Percentiles rank a stretch among this genome's conserved stretches.
These are phyloP conservation scores for Fusarium solani-melongenae DNA, from an alignment of 2,329 filamentous ascomycete species.

Conservation along the genomic window DNA sequence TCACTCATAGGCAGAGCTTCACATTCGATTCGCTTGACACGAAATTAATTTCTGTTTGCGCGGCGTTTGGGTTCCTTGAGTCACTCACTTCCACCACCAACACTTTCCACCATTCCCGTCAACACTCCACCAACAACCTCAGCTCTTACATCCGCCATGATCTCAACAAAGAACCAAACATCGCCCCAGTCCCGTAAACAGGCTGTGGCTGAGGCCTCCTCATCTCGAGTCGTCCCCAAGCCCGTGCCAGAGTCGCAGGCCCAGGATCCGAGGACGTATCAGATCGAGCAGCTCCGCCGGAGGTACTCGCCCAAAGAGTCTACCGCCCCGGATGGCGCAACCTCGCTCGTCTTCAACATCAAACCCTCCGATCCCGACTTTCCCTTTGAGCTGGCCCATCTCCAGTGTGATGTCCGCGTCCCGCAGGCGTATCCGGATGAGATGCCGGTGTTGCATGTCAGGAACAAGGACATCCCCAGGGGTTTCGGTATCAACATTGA, in stretches of 20 bases:
- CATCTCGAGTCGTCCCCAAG: slow-evolving; percentile 68
- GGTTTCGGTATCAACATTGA: slow-evolving; percentile 83
- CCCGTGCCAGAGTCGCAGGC: slow-evolving; percentile 73
- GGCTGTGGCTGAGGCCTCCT: slow-evolving; percentile 57
- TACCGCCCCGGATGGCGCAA: slow-evolving; percentile 58
- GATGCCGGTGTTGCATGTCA: slow-evolving; percentile 70
- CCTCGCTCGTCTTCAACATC: slow-evolving; percentile 72
- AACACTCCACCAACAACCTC: slow-evolving; percentile 7
- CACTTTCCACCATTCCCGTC: background rate
- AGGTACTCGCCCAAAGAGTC: slow-evolving; percentile 68
- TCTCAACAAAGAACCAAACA: slow-evolving; percentile 48
- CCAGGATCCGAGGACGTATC: slow-evolving; percentile 77
- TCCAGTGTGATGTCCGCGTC: slow-evolving; percentile 75
- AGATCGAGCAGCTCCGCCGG: slow-evolving; percentile 77
- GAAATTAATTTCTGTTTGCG: background rate
- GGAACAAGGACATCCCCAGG: slow-evolving; percentile 75
- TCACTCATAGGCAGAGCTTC: background rate
- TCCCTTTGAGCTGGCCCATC: slow-evolving; percentile 77
- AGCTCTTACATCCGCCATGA: slow-evolving; percentile 47
- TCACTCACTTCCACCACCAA: background rate
- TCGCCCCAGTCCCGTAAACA: slow-evolving; percentile 53
- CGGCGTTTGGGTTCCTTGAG: slow-evolving; percentile 23
- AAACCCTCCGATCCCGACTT: slow-evolving; percentile 85
- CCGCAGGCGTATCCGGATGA: slow-evolving; percentile 71
- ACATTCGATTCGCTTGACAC: background rate